Base-by-base conservation (phyloP, 2,329 filamentous ascomycete species). In the Thielaviopsis ethacetica region DNA sequence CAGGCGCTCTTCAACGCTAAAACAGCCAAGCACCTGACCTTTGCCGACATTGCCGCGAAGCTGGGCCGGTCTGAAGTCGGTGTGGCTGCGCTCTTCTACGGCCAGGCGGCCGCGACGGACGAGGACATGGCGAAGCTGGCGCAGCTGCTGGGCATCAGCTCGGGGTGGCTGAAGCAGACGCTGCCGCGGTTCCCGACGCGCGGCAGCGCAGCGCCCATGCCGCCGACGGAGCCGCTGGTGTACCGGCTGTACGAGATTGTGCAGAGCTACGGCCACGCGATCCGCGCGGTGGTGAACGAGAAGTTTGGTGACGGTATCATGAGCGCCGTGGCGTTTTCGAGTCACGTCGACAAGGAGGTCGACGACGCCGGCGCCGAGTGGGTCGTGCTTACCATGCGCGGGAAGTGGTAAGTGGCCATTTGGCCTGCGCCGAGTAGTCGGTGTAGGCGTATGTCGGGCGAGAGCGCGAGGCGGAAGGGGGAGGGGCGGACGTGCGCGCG, bases 301-400 rank as follows among this genome's bases (percentile, higher is more conserved):
- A 96, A 96, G 77, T 90, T 89, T 68, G 86, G 86, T 0, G 86
- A 91, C 68, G 91, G 91, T 1, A 97, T 97, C 68, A 96, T 97
- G 91, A 95, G 89, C 68, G 91, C 91, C 0, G 95, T 96, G 67
- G 83, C 83, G 17, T 96, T 95, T 71, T 86, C 83, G 57, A 95
- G 89, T 0, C 89, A 89, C 68, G 86, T 97, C 2, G 89, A 96
- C 70, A 95, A 94, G 79, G 91, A 97, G 79, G 83, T 84, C 1
- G 91, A 96, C 69, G 82, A 86, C 62, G 81, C 87, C 66, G 91
- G 90, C 3, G 79, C 81, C 57, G 76, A 85, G 6, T 95, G 89
- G 89, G 89, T 86, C 3, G 83, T 90, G 65, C 94, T 95, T 64
- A 91, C 86, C 2, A 67, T 91, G 66, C 81, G 84, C 65, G 88